Conservation (phyloP, 495 filamentous ascomycete genomes). For the Penicillium maclennaniae region DNA sequence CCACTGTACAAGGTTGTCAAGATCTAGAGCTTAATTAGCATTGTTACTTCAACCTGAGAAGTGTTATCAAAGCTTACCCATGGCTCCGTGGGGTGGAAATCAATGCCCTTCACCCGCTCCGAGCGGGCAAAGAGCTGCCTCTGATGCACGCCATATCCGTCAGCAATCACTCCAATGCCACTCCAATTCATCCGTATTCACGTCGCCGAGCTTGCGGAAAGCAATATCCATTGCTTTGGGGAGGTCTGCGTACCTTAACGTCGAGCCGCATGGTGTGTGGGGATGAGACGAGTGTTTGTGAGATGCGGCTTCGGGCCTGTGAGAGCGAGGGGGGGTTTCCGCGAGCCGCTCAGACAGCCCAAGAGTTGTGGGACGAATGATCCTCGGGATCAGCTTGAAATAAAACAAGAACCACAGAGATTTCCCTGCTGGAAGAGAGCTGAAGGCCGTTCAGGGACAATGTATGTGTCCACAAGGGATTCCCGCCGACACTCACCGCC, state of each 20-base stretch:
- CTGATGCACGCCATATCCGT: conserved; percentile 37
- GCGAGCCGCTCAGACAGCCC: conserved; percentile 43
- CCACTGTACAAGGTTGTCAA: conserved; percentile 94
- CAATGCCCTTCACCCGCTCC: conserved; percentile 95
- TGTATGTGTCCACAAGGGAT: conserved; percentile 50
- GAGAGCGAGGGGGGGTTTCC: conserved; percentile 32
- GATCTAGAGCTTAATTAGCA: conserved; percentile 54
- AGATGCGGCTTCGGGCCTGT: conserved; percentile 39
- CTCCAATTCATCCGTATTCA: conserved; percentile 18
- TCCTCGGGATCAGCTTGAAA: conserved; percentile 14
- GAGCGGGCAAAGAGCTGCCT: conserved; percentile 78
- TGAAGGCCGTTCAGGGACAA: conserved; percentile 30
- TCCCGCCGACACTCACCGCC: conserved; percentile 43
- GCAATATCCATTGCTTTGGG: conserved; percentile 10
- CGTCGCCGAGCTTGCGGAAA: conserved; percentile 1
- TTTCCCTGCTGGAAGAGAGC: conserved; percentile 22
- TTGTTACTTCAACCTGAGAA: neutral
- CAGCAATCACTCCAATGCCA: conserved; percentile 17
- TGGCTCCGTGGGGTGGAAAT: conserved; percentile 94
- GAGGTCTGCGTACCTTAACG: conserved; percentile 67
- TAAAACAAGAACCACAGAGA: conserved; percentile 13
- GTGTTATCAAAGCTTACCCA: conserved; percentile 54
- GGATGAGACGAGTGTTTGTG: conserved; percentile 32
- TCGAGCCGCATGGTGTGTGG: conserved; percentile 78
- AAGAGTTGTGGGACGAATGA: conserved; percentile 9